Evolutionary conservation across 257 asterid genomes (phyloP), one percentile per base, ranked within the genome.

Genomic region (Ophiorrhiza pumila): DNA sequence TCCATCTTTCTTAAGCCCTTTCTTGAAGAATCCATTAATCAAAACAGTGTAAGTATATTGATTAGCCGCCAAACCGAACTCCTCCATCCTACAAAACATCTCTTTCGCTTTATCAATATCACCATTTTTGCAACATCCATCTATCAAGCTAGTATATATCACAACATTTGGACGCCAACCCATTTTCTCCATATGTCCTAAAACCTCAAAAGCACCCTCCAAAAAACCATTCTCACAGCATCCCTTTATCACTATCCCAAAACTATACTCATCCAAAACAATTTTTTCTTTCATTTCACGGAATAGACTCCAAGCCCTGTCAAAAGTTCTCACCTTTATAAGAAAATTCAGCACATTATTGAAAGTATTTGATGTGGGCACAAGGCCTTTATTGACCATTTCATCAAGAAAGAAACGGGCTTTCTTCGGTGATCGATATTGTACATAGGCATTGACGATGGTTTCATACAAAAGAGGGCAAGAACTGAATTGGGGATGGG

Each of bases 171-270:
- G 92, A 14, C 65, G 27, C 60, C 80, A 80, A 57, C 94, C 96
- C 81, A 72, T 64, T 29, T 65, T 34, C 56, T 76, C 69, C 87
- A 89, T 76, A 57, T 68, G 73, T 37, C 61, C 68, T 79, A 87
- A 61, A 63, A 80, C 81, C 53, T 71, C 81, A 79, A 91, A 89
- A 61, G 84, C 94, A 69, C 83, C 79, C 63, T 79, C 31, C 55
- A 91, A 63, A 37, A 83, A 83, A 65, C 85, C 86, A 72, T 68
- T 77, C 12, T 82, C 88, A 79, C 91, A 85, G 74, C 92, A 89
- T 74, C 94, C 96, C 76, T 89, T 91, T 66, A 89, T 80, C 87
- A 89, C 69, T 62, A 91, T 86, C 78, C 97, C 94, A 66, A 87
- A 91, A 45, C 91, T 91, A 79, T 89, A 83, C 75, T 56, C 72